Base-by-base conservation (phyloP, 805 yeast genomes). In the Candida loeiensis region DNA sequence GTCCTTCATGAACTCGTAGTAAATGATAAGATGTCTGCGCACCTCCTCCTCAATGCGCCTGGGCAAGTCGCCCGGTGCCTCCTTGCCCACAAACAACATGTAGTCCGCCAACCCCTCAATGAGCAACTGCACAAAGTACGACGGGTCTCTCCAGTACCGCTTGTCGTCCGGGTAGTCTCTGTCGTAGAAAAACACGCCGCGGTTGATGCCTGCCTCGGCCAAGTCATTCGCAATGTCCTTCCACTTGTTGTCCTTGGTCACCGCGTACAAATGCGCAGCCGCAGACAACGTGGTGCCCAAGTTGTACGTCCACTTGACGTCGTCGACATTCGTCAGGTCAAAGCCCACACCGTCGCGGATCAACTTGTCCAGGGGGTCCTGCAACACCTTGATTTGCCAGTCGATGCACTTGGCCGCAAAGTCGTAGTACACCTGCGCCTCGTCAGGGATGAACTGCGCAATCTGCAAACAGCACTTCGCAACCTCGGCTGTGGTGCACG, bases 21-120 rank as follows among this genome's bases (percentile, higher is more conserved):
- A 76, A 63, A 74, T 77, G 29, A 71, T 66, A 50, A 79, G 61
- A 52, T 79, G 83, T 44, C 82, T 73, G 30, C 59, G 59, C 11
- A 77, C 60, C 51, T 79, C 82, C 15, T 55, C 62, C 25, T 61
- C 61, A 51, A 45, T 69, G 45, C 48, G 63, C 49, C 42, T 63
- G 5, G 62, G 54, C 63, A 64, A 56, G 21, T 53, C 69, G 21
- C 53, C 57, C 2, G 68, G 65, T 18, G 57, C 69, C 12, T 63
- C 68, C 16, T 57, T 49, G 16, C 75, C 80, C 37, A 77, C 66
- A 30, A 67, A 70, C 48, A 77, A 55, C 50, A 78, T 54, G 56
- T 77, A 82, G 55, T 82, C 87, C 4, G 85, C 83, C 36, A 80
- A 63, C 0, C 88, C 88, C 55, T 80, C 87, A 30, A 80, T 66